These are phyloP conservation scores for Carex parvula DNA, from an alignment of 176 grass and related monocot genomes.

Conservation along the genomic window DNA sequence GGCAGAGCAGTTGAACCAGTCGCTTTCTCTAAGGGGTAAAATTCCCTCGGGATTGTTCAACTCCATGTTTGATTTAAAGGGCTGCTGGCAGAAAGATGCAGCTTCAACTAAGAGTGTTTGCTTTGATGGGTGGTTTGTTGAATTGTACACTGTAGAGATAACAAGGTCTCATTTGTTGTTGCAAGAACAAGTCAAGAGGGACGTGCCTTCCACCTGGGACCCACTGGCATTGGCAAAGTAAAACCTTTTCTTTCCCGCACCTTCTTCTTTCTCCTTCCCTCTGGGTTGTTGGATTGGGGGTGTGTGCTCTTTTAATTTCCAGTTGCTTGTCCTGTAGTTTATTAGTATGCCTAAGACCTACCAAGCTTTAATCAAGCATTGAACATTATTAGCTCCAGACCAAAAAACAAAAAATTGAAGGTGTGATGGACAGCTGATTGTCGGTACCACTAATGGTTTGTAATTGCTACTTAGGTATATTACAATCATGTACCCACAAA, in stretches of 20 bases:
- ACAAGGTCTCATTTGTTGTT: conserved; percentile 39
- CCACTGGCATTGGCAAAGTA: conserved; percentile 61
- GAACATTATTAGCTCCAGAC: not conserved
- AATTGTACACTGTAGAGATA: conserved; percentile 70
- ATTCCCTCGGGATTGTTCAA: conserved; percentile 83
- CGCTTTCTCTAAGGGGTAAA: conserved; percentile 48
- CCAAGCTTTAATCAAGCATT: not conserved
- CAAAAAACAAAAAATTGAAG: not conserved
- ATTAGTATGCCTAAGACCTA: not conserved
- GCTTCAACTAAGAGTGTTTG: conserved; percentile 57
- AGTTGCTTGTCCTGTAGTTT: not conserved
- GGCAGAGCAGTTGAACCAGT: conserved; percentile 74
- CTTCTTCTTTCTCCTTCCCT: not conserved
- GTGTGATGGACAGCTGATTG: not conserved
- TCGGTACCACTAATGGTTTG: not conserved
- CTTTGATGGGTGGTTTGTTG: conserved; percentile 67
- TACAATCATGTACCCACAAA: not conserved
- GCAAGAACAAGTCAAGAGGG: conserved; percentile 31
- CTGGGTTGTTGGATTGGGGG: not conserved
- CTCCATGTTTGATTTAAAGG: conserved; percentile 65
- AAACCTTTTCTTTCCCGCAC: no score
- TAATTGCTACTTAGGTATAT: not conserved
- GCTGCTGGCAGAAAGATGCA: conserved; percentile 69
- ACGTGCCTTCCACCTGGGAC: conserved; percentile 62
- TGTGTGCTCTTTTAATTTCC: not conserved